Base-by-base conservation (phyloP, 2,329 filamentous ascomycete species). In the Diaporthe vexans region DNA sequence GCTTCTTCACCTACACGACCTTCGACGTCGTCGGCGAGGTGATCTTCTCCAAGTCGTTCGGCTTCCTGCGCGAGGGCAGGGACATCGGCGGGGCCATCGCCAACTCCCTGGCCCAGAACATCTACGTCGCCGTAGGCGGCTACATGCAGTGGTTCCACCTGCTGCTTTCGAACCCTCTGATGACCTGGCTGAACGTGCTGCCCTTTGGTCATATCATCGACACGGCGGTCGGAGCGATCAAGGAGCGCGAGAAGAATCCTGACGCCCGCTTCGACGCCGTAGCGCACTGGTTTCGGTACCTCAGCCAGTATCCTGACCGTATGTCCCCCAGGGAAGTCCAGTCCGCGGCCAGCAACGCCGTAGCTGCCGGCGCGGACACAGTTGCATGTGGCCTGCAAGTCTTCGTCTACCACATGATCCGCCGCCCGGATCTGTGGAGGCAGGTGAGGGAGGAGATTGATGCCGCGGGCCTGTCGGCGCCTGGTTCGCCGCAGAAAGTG, bases 11-110 rank as follows among this genome's bases (percentile, higher is more conserved):
- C n/a, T 80, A 75, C 43, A 78, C 78, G 33, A 79, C 81, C 11
- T 82, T 80, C 63, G 82, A 83, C 73, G 75, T 82, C 37, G 73
- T 81, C 46, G 82, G 81, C 8, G 80, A 83, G 52, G 74, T 82
- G 40, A 78, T 80, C 46, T 83, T 81, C 71, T 79, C 78, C 21
- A 78, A 78, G 69, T 70, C 75, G 8, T 80, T 83, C 57, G 80
- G 80, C 24, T 81, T 81, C 74, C 61, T 81, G 37, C 35, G 43
- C 24, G 57, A 78, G 29, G 81, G 78, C 0, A 74, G 33, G n/a
- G 81, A 83, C 70, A 76, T 84, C 21, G 78, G 76, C 59, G 77
- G 77, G 19, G 77, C 81, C 13, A 80, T 83, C 4, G 74, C 73
- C 17, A 79, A 78, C 54, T 65, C 69, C 0, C 56, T 73, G 6